These are phyloP conservation scores for Priceomyces fermenticarens DNA, from an alignment of 805 yeast genomes.

Conservation along the genomic window DNA sequence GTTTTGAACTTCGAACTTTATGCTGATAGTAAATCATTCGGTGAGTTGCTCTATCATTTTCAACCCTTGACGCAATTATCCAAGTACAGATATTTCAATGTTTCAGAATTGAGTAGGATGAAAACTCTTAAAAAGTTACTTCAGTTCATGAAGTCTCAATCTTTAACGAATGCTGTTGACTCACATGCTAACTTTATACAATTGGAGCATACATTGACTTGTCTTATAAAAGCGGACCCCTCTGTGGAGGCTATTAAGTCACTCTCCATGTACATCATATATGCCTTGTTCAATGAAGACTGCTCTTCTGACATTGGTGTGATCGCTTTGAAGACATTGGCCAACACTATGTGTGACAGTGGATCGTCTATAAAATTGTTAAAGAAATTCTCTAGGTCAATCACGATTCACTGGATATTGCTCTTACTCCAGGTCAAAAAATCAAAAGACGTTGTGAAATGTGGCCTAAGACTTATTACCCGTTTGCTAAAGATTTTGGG, in stretches of 20 bases:
- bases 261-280: constrained; percentile 45
- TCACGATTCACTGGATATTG: constrained; percentile 65
- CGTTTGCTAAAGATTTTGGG: constrained; percentile 48
- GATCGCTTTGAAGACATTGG: constrained; percentile 26
- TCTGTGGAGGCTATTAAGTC: constrained; percentile 54
- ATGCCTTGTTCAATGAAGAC: constrained; percentile 46
- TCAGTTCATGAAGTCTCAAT: constrained; percentile 45
- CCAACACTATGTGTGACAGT: constrained; percentile 40
- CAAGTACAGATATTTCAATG: constrained; percentile 49
- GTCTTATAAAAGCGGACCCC: constrained; percentile 37
- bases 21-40: constrained; percentile 54
- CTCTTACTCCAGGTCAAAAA: constrained; percentile 43
- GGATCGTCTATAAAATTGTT: constrained; percentile 33
- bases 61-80: constrained; percentile 54
- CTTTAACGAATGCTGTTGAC: constrained; percentile 5
- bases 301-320: constrained; percentile 35
- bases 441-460: constrained; percentile 32
- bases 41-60: constrained; percentile 56
- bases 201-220: constrained; percentile 18
- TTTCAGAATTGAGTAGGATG: constrained; percentile 51
- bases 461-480: constrained; percentile 47
- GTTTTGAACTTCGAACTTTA: constrained; percentile 61
- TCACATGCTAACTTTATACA: constrained; percentile 11
- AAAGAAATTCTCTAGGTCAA: constrained; percentile 47
- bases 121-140: constrained; percentile 45